These are phyloP conservation scores for Populus nigra DNA, from an alignment of 345 rosid genomes.

Conservation along the genomic window DNA sequence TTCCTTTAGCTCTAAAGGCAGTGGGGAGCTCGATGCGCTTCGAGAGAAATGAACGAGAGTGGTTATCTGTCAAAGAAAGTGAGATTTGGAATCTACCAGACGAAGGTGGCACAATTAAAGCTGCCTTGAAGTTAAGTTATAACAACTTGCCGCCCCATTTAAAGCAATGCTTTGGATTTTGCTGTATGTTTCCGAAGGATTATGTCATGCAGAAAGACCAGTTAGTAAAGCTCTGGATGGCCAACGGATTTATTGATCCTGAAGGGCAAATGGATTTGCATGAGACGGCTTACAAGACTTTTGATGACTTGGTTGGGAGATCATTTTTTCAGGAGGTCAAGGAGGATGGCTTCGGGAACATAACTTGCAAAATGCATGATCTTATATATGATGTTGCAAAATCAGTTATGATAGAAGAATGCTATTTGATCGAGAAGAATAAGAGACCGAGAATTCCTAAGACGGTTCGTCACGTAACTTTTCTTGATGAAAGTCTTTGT, in stretches of 20 bases:
- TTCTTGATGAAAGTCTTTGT: accelerated
- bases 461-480: not conserved
- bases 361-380: slow-evolving; percentile 26
- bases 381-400: slow-evolving; percentile 25
- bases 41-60: not conserved
- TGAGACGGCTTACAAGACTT: slow-evolving; percentile 12
- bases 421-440: not conserved
- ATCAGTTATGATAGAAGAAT: slow-evolving; percentile 8
- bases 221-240: slow-evolving; percentile 27
- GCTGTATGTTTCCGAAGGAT: slow-evolving; percentile 3
- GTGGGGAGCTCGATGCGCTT: slow-evolving; percentile 6
- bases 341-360: not conserved
- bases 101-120: not conserved
- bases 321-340: slow-evolving; percentile 11
- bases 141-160: not conserved
- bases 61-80: too few relatives aligned
- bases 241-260: slow-evolving; percentile 18
- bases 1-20: slow-evolving; percentile 15
- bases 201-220: not conserved
- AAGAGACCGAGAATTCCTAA: not conserved
- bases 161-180: slow-evolving; percentile 10
- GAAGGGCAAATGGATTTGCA: not conserved
- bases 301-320: slow-evolving; percentile 16
- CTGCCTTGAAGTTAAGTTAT: slow-evolving; percentile 7
- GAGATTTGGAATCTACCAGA: not conserved